Conservation (phyloP, 306 rosid species). For the Canavalia ensiformis region DNA sequence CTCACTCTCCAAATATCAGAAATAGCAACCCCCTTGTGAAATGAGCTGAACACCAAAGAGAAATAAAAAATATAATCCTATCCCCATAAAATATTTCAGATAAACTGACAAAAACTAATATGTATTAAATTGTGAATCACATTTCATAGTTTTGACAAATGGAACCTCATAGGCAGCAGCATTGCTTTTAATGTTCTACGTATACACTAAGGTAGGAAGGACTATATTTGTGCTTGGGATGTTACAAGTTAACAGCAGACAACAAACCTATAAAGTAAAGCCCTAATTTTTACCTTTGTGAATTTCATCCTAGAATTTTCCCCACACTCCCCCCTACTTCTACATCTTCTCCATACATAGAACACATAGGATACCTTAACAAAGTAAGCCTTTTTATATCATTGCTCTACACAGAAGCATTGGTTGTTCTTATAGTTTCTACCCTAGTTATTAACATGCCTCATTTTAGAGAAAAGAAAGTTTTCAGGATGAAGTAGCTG, state of each 20-base stretch:
- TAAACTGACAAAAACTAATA: background rate
- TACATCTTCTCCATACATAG: background rate
- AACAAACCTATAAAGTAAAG: conserved; percentile 5
- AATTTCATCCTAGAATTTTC: conserved; percentile 27
- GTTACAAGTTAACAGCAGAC: conserved; percentile 32
- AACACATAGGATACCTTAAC: conserved; percentile 8
- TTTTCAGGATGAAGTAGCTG: conserved; percentile 26
- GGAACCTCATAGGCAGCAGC: conserved; percentile 2
- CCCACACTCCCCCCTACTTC: conserved; percentile 11
- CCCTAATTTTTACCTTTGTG: background rate
- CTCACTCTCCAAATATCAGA: conserved; percentile 9
- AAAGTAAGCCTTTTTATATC: conserved; percentile 8
- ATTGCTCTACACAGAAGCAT: conserved; percentile 10
- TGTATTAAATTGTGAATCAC: background rate
- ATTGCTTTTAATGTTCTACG: conserved; percentile 10
- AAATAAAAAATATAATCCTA: background rate
- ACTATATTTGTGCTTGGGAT: background rate
- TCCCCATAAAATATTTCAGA: conserved; percentile 19
- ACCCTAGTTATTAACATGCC: conserved; percentile 27
- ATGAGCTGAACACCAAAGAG: conserved; percentile 21
- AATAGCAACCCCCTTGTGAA: background rate
- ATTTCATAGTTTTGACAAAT: background rate
- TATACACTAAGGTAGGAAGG: background rate
- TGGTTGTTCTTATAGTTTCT: conserved; percentile 12
- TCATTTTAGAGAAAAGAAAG: conserved; percentile 36